Conservation (phyloP, 148 eudicot species). For the Vaccinium corymbosum region DNA sequence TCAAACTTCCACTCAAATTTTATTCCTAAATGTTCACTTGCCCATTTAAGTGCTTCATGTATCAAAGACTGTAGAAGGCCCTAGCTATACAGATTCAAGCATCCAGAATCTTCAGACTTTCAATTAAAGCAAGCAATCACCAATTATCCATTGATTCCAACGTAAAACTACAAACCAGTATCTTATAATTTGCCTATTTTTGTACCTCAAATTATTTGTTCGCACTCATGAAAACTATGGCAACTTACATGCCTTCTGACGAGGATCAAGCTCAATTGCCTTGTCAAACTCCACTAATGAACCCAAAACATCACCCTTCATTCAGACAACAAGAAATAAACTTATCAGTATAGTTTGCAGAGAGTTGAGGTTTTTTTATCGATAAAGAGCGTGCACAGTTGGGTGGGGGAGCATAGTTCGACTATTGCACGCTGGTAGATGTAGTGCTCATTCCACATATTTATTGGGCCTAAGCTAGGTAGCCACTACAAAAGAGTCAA, state of each 20-base stretch:
- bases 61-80: background rate
- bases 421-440: no score
- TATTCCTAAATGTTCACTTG: background rate
- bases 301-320: slow-evolving; percentile 87
- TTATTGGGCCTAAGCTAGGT: no score
- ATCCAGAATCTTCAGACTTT: background rate
- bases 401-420: no score
- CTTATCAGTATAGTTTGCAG: background rate
- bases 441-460: no score
- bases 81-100: background rate
- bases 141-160: background rate
- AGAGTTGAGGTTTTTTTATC: background rate
- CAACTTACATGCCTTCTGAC: slow-evolving; percentile 92
- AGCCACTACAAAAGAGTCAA: no score
- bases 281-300: slow-evolving; percentile 76
- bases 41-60: background rate
- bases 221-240: background rate
- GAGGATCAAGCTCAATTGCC: slow-evolving; percentile 88
- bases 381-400: no score
- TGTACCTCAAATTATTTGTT: background rate
- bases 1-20: background rate
- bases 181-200: background rate
- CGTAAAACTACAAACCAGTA: background rate
- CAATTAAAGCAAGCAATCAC: background rate
- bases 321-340: background rate